Base-by-base conservation (phyloP, 345 rosid species). In the Excoecaria agallocha region DNA sequence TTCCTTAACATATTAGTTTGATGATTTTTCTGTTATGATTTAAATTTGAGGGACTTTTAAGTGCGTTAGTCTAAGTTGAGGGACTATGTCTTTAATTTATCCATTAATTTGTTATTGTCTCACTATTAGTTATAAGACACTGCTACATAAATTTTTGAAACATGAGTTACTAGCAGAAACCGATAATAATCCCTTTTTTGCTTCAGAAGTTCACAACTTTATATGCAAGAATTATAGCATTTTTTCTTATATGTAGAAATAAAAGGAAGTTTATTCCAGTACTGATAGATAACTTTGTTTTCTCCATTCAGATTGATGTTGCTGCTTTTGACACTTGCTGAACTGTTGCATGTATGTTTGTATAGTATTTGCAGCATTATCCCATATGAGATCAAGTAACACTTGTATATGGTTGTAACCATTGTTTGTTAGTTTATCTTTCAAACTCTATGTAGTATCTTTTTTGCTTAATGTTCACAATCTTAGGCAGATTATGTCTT, bases 401-500 rank as follows among this genome's bases (percentile, higher is more conserved):
- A 25, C 6, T 5, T 62, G 11, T 25, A n/a, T 68, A 17, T 51
- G 58, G 16, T 41, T 50, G 48, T 62, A 1, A 17, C 15, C 22
- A 2, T 62, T 62, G 20, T 37, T 15, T 20, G 11, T 62, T 38
- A 37, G 22, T 54, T 35, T 35, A 59, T 1, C 41, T 35, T 37
- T 39, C 45, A 0, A 52, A 35, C 13, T 17, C 13, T 17, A 60
- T 12, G 37, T 62, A 35, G 20, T n/a, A 43, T 16, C 41, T 22
- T 5, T 39, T 57, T 48, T 11, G 12, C 16, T 71, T 46, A 2
- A 13, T 12, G 8, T 15, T 43, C 35, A 25, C 46, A 1, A 12
- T 24, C 41, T 41, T 38, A 63, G 12, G 45, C 64, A 8, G 56
- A 70, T 67, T 75, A 56, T 1, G 17, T 65, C 43, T 55, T 68